A percentile compares a stretch with the other conserved stretches of the same genome.
Evolutionary conservation across 495 filamentous ascomycete genomes (phyloP).

Genomic region (Lophiostoma macrostomum): DNA sequence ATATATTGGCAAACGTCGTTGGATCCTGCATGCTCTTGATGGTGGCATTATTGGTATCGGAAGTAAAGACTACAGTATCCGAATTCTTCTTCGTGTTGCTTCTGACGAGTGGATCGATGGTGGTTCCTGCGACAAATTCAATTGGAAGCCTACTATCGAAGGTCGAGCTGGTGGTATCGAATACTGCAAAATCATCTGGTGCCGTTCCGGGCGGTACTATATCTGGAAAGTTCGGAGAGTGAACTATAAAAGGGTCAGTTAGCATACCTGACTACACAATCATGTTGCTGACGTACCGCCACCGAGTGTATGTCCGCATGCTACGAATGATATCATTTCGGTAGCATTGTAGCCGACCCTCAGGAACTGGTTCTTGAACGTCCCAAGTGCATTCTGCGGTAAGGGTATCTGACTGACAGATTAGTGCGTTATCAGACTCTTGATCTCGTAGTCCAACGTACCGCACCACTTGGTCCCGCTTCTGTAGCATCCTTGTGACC

Average conservation of each 20-base stretch:
- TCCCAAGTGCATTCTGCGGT: constrained; percentile 52
- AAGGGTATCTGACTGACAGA: too few species aligned
- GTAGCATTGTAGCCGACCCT: constrained; percentile 55
- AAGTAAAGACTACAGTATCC: constrained; percentile 56
- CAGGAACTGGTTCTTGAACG: constrained; percentile 53
- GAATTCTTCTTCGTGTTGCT: constrained; percentile 48
- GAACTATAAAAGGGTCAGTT: too few species aligned
- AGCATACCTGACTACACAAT: too few species aligned
- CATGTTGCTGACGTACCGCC: too few species aligned
- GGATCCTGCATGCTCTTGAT: constrained; percentile 48
- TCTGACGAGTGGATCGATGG: constrained; percentile 50
- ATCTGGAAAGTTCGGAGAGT: constrained; percentile 53
- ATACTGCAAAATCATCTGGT: constrained; percentile 46
- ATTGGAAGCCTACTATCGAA: constrained; percentile 58
- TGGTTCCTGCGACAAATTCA: constrained; percentile 54
- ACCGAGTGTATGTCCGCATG: constrained; percentile 62
- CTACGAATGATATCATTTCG: constrained; percentile 60
- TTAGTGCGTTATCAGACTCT: too few species aligned
- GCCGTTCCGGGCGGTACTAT: constrained; percentile 50
- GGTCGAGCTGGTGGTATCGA: constrained; percentile 45
- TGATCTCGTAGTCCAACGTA: too few species aligned
- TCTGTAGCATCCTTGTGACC: constrained; percentile 55
- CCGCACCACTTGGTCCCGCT: constrained; percentile 50
- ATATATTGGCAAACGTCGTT: constrained; percentile 46
- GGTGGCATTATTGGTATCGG: constrained; percentile 56